These are phyloP conservation scores for Kuraishia piskuri DNA, from an alignment of 805 yeast genomes.

Conservation along the genomic window DNA sequence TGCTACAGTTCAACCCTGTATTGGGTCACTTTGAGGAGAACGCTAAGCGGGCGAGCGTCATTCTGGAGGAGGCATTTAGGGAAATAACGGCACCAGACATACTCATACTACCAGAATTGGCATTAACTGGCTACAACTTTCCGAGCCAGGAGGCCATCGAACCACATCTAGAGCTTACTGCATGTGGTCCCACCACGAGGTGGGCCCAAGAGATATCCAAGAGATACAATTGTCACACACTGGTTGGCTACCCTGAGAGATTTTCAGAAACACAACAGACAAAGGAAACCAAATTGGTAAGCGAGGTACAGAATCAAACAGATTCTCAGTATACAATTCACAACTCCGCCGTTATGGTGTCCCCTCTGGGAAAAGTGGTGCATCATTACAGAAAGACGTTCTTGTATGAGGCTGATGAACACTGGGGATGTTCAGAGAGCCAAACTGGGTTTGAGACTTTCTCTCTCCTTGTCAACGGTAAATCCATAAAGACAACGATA, in stretches of 20 bases:
- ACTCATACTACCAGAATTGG: slow-evolving; percentile 73
- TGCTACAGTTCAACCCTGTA: slow-evolving; percentile 59
- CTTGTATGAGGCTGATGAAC: slow-evolving; percentile 69
- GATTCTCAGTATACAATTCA: slow-evolving; percentile 27
- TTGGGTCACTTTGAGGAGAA: slow-evolving; percentile 54
- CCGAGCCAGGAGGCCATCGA: slow-evolving; percentile 31
- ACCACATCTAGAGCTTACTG: slow-evolving; percentile 46
- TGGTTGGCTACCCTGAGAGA: slow-evolving; percentile 78
- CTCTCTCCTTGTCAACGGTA: slow-evolving; percentile 26
- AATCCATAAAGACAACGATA: slow-evolving; percentile 36
- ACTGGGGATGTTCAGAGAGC: slow-evolving; percentile 72
- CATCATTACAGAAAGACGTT: slow-evolving; percentile 70
- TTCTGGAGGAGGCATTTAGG: slow-evolving; percentile 25
- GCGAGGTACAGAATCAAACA: slow-evolving; percentile 2
- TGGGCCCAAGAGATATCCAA: slow-evolving; percentile 51
- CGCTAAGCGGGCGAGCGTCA: slow-evolving; percentile 31
- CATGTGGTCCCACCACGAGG: slow-evolving; percentile 37
- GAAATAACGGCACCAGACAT: slow-evolving; percentile 3
- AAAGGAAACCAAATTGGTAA: slow-evolving; percentile 5
- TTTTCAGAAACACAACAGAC: not conserved
- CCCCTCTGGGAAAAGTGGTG: slow-evolving; percentile 48
- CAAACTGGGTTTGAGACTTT: slow-evolving; percentile 51
- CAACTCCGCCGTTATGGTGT: slow-evolving; percentile 65
- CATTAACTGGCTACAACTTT: slow-evolving; percentile 80
- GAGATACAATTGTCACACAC: slow-evolving; percentile 49